These are phyloP conservation scores for Euphorbia pulcherrima DNA, from an alignment of 345 rosid genomes.

Conservation along the genomic window DNA sequence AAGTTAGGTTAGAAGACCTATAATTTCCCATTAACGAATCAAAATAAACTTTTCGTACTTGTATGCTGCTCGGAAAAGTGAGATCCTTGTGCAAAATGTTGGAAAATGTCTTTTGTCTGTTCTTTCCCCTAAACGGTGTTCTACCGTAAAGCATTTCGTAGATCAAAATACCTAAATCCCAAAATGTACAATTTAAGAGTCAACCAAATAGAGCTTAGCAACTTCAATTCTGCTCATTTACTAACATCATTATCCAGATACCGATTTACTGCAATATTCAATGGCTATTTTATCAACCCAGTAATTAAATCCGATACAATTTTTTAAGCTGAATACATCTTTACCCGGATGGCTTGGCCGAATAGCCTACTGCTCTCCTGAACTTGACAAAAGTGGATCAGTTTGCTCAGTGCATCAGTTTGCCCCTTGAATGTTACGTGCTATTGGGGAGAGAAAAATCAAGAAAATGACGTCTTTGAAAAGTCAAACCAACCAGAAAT, in stretches of 20 bases:
- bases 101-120: constrained; percentile 90
- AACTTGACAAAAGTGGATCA: too few species aligned
- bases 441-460: too few species aligned
- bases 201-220: neutral
- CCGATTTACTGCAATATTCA: too few species aligned
- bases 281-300: too few species aligned
- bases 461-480: too few species aligned
- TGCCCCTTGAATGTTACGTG: too few species aligned
- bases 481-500: too few species aligned
- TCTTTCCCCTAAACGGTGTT: constrained; percentile 94
- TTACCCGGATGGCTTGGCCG: too few species aligned
- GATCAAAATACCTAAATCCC: constrained; percentile 66
- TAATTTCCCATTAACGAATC: neutral
- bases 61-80: constrained; percentile 92
- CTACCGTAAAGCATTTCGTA: constrained; percentile 99
- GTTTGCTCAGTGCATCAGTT: too few species aligned
- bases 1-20: neutral
- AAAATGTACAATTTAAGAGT: constrained; percentile 7
- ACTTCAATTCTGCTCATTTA: neutral
- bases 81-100: constrained; percentile 94
- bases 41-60: constrained; percentile 35
- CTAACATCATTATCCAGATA: neutral
- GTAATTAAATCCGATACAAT: too few species aligned
- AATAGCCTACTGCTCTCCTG: too few species aligned
- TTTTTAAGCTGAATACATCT: too few species aligned